Percentiles rank a stretch among this genome's conserved stretches.
Conservation (phyloP, 75 land plant genomes). For the Sequoiadendron giganteum region DNA sequence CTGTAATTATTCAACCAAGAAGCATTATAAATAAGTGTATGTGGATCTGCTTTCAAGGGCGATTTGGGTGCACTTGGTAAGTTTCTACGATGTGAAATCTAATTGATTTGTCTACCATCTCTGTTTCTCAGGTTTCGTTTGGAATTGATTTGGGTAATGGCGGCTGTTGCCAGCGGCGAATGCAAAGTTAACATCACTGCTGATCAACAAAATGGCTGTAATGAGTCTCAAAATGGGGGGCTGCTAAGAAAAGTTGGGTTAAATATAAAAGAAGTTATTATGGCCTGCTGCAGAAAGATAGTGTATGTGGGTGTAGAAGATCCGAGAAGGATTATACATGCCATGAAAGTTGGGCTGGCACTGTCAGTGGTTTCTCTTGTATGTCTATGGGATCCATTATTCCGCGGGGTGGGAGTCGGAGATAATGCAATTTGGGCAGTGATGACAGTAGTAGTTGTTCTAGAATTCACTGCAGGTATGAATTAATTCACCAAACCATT, state of each 20-base stretch:
- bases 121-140: background rate
- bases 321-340: conserved; percentile 47
- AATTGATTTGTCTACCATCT: background rate
- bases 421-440: conserved; percentile 73
- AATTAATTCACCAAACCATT: background rate
- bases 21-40: too few relatives aligned
- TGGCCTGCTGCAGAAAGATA: background rate
- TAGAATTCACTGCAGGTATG: conserved; percentile 78
- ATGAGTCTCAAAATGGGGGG: background rate
- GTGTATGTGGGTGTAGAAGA: conserved; percentile 43
- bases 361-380: conserved; percentile 54
- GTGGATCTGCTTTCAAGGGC: background rate
- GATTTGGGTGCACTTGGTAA: too few relatives aligned
- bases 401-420: conserved; percentile 44
- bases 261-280: background rate
- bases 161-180: background rate
- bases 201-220: background rate
- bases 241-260: background rate
- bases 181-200: background rate
- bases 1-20: background rate
- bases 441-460: conserved; percentile 79
- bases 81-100: background rate
- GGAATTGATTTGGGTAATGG: background rate
- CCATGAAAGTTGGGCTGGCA: conserved; percentile 66
- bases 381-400: conserved; percentile 54